Evolutionary conservation across 352 stramenopile genomes (phyloP).

Genomic region (Phytophthora pluvialis): DNA sequence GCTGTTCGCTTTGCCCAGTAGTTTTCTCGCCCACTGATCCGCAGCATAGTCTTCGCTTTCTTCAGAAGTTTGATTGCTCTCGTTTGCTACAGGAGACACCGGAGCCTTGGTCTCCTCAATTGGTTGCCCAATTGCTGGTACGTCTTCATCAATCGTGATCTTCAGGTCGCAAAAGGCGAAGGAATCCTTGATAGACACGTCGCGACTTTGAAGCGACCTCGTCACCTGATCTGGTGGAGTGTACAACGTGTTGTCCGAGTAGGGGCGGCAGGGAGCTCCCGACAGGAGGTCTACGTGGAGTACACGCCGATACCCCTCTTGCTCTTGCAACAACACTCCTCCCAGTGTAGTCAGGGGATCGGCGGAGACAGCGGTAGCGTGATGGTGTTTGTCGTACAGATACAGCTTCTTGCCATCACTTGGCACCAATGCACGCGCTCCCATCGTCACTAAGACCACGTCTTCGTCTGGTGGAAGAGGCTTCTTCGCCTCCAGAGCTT

Average conservation of each 20-base stretch:
- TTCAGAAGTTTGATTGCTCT: slow-evolving; percentile 30
- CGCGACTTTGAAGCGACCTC: slow-evolving; percentile 30
- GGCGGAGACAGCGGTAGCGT: slow-evolving; percentile 27
- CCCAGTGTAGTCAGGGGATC: slow-evolving; percentile 32
- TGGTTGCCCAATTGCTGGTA: slow-evolving; percentile 1
- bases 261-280: slow-evolving; percentile 65
- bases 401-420: slow-evolving; percentile 84
- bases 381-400: slow-evolving; percentile 68
- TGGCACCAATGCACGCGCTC: slow-evolving; percentile 62
- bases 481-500: slow-evolving; percentile 65
- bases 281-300: slow-evolving; percentile 78
- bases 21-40: slow-evolving; percentile 64
- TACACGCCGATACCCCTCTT: slow-evolving; percentile 37
- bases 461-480: slow-evolving; percentile 69
- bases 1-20: slow-evolving; percentile 59
- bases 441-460: slow-evolving; percentile 79
- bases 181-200: slow-evolving; percentile 50
- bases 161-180: slow-evolving; percentile 75
- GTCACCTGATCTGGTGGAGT: slow-evolving; percentile 53
- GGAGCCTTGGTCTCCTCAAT: slow-evolving; percentile 18
- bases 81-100: slow-evolving; percentile 12
- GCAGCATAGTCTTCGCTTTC: slow-evolving; percentile 34
- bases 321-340: slow-evolving; percentile 12
- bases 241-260: slow-evolving; percentile 81
- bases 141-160: slow-evolving; percentile 40